Conservation (phyloP, 805 yeast genomes). For the Spathaspora passalidarum region DNA sequence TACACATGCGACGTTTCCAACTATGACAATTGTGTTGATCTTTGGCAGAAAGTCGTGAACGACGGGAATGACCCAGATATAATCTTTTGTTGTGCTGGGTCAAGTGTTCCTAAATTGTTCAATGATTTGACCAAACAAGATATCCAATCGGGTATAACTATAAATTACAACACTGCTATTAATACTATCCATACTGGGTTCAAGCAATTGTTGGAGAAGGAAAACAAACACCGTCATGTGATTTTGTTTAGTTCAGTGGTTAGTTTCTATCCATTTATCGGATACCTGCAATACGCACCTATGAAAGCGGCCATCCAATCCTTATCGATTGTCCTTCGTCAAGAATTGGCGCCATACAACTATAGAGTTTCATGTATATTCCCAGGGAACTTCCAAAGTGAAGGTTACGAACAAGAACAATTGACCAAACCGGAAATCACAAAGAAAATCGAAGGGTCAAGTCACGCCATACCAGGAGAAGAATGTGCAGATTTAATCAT, state of each 20-base stretch:
- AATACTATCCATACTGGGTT: slow-evolving; percentile 66
- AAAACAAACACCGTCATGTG: slow-evolving; percentile 51
- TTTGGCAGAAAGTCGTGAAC: slow-evolving; percentile 34
- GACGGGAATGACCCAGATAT: slow-evolving; percentile 57
- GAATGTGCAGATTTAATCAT: slow-evolving; percentile 64
- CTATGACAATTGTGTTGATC: slow-evolving; percentile 46
- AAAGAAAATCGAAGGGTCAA: slow-evolving; percentile 78
- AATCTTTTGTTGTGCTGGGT: slow-evolving; percentile 85
- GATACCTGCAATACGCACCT: slow-evolving; percentile 90
- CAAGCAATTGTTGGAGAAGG: slow-evolving; percentile 30
- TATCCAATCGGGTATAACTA: slow-evolving; percentile 56
- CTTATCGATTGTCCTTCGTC: slow-evolving; percentile 73
- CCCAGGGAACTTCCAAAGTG: slow-evolving; percentile 89
- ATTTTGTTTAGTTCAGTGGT: slow-evolving; percentile 67
- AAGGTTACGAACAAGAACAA: slow-evolving; percentile 82
- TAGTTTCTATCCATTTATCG: slow-evolving; percentile 84
- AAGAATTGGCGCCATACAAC: slow-evolving; percentile 69
- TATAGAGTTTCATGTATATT: slow-evolving; percentile 70
- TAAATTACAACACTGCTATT: slow-evolving; percentile 72
- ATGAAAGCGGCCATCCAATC: slow-evolving; percentile 78
- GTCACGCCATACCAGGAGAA: slow-evolving; percentile 63
- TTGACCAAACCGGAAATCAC: slow-evolving; percentile 84
- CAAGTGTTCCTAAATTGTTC: slow-evolving; percentile 75
- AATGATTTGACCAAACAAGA: slow-evolving; percentile 59
- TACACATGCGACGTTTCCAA: slow-evolving; percentile 63